Evolutionary conservation across 768 basidiomycete species (phyloP), one percentile per base, ranked within the genome.

Genomic region (Stropharia rugosoannulata): DNA sequence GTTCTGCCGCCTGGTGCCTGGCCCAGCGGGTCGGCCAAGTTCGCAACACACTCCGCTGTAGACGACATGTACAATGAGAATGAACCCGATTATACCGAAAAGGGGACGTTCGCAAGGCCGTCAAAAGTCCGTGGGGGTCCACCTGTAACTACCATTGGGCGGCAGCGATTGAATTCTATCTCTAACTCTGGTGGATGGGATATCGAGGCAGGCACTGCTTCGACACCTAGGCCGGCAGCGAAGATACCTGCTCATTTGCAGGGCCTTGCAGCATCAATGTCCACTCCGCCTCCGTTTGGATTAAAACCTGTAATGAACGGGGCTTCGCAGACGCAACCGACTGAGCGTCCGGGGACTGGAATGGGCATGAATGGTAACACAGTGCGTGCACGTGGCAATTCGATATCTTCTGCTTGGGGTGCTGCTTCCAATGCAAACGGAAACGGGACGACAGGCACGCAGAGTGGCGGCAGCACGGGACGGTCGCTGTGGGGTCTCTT

Each of bases 201-300:
- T 37, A 27, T 22, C 43, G 58, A 41, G 55, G 41, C 38, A 49
- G 60, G 60, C 7, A 41, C 57, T 49, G 51, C 57, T 13, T 54
- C 64, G 7, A 66, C 67, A 16, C 67, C 67, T 40, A 61, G 65
- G 15, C 65, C 64, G 43, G 55, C 62, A 16, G 48, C 65, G n/a
- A 66, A 63, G 44, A 50, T 68, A 16, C 65, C 65, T n/a, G 53
- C 57, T 22, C 59, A 66, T 49, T 51, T 65, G 27, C 59, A 59
- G 47, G 51, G 42, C 27, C 37, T 51, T 10, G 43, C 50, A 11
- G 47, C 56, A 19, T 36, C 56, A 38, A 29, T 56, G 56, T 16
- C 43, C 41, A 27, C 42, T 16, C 51, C 51, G 32, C 51, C 51
- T 15, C 41, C 51, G 29, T 52, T 52, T 27, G 47, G 54, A 25